These are phyloP conservation scores for Fremontodendron californicum DNA, from an alignment of 345 rosid species.

Conservation along the genomic window DNA sequence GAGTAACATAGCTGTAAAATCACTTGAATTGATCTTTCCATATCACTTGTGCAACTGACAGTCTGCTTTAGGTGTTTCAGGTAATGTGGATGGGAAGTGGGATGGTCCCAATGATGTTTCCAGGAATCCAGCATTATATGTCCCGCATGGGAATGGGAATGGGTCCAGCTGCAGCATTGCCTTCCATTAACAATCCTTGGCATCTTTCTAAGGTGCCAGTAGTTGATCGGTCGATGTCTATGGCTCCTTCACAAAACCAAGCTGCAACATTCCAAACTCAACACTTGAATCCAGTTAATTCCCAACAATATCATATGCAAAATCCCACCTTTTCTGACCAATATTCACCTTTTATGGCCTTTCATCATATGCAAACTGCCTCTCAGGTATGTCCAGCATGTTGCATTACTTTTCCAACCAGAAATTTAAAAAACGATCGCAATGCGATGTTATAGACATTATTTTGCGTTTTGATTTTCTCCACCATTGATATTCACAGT, in stretches of 20 bases:
- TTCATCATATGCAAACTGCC: slow-evolving; percentile 43
- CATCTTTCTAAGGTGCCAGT: slow-evolving; percentile 45
- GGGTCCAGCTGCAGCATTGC: slow-evolving; percentile 34
- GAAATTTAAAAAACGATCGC: no score
- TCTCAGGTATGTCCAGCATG: slow-evolving; percentile 54
- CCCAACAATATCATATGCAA: slow-evolving; percentile 40
- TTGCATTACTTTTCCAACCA: background rate
- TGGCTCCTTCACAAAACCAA: slow-evolving; percentile 38
- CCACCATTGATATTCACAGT: no score
- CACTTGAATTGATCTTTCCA: background rate
- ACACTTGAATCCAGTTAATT: slow-evolving; percentile 37
- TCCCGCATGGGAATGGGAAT: slow-evolving; percentile 52
- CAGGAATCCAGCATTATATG: slow-evolving; percentile 62
- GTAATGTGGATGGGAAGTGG: slow-evolving; percentile 90
- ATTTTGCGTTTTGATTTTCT: no score
- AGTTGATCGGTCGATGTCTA: slow-evolving; percentile 39
- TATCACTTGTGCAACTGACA: slow-evolving; percentile 7
- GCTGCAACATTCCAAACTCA: slow-evolving; percentile 35
- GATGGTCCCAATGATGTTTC: slow-evolving; percentile 87
- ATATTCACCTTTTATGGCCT: slow-evolving; percentile 44
- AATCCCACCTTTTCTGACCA: slow-evolving; percentile 37
- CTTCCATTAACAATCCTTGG: slow-evolving; percentile 35
- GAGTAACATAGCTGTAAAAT: no score
- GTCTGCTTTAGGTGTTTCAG: slow-evolving; percentile 32
- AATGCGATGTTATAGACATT: no score